Conservation (phyloP, 148 eudicot species). For the Beta vulgaris region DNA sequence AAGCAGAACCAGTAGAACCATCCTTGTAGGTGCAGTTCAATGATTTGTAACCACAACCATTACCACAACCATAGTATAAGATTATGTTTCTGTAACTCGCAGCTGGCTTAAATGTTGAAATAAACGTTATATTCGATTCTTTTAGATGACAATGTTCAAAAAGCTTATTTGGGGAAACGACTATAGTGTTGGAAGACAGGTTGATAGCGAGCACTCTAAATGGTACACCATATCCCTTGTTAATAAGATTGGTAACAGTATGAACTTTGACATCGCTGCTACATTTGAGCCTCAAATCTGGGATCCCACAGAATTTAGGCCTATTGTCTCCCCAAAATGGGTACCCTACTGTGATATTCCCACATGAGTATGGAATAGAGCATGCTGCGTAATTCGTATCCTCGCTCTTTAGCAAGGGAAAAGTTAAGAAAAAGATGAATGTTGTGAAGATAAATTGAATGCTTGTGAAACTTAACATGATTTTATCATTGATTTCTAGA, state of each 20-base stretch:
- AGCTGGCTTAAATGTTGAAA: background rate
- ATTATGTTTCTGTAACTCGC: background rate
- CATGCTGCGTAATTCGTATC: constrained; percentile 9
- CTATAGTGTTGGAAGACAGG: constrained; percentile 7
- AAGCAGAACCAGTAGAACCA: background rate
- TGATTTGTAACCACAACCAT: background rate
- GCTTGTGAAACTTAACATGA: too few relatives aligned
- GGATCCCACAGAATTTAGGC: constrained; percentile 17
- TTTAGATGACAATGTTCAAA: background rate
- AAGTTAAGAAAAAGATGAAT: background rate
- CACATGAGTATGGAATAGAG: constrained; percentile 7
- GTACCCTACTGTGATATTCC: constrained; percentile 13
- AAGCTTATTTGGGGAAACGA: background rate
- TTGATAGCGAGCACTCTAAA: constrained; percentile 2
- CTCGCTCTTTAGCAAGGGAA: background rate
- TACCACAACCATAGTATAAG: constrained; percentile 11
- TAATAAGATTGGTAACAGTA: too few relatives aligned
- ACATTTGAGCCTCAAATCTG: constrained; percentile 4
- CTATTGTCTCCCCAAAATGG: constrained; percentile 19
- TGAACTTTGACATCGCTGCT: too few relatives aligned
- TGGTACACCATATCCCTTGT: too few relatives aligned
- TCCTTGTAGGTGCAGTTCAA: background rate
- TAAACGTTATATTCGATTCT: background rate
- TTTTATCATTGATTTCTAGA: too few relatives aligned
- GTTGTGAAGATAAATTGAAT: background rate